Base-by-base conservation (phyloP, 305 asterid genomes). In the Striga hermonthica region DNA sequence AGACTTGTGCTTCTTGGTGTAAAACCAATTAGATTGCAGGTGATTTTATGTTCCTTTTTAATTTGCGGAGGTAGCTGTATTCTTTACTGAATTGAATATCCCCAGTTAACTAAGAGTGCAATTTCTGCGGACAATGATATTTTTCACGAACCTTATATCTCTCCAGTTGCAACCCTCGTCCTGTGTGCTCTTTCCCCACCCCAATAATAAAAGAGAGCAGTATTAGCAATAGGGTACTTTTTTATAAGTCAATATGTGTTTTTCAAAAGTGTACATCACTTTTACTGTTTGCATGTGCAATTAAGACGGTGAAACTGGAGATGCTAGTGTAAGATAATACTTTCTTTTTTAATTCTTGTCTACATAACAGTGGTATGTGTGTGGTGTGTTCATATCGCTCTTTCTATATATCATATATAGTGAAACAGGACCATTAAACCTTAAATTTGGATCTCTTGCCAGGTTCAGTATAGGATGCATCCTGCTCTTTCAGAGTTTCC, bases 401-500 rank as follows among this genome's bases (percentile, higher is more conserved):
- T 73, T 47, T 57, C 6, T 41, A 35, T 62, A 31, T 54, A 22
- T 36, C n/a, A n/a, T 65, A 16, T 61, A 22, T 72, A 58, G 66
- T 72, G 50, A 43, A 40, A 52, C 50, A 55, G 73, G 58, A 58
- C 53, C 15, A 66, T 63, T 10, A 35, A 56, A n/a, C 28, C 7
- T 41, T 45, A 34, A 67, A 36, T 59, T 60, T 65, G 41, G 41
- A 62, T 64, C 22, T 48, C 41, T 50, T 62, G 72, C 13, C 89
- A 94, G 99, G 99, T 95, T 73, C 99, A 95, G 75, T 95, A 95
- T 69, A 88, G 98, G 76, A 95, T 95, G 99, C 99, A 95, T 76
- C 99, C 99, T 39, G 95, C 97, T 44, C 91, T 95, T 57, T 95
- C 99, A 4, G 99, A 91, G 79, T 91, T 89, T 73, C 99, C 99